Percentiles rank a stretch among this genome's conserved stretches.
phyloP scores from a whole-genome alignment of 2,329 filamentous ascomycete genomes.

The Talaromyces sp. region DNA sequence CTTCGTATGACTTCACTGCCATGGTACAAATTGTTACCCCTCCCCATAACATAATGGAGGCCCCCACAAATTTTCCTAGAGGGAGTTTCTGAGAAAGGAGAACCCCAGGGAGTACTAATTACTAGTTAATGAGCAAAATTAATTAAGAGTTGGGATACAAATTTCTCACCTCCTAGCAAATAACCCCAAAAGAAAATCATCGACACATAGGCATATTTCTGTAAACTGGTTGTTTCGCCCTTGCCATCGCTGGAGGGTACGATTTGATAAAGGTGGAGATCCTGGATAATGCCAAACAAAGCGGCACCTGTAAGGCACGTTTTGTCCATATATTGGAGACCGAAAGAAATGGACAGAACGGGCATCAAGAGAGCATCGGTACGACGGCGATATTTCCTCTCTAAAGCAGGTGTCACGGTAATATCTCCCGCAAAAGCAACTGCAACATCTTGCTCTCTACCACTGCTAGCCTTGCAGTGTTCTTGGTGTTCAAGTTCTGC shows the following conservation, averaged over 20 bases:
- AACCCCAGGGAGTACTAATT: background rate
- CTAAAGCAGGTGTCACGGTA: background rate
- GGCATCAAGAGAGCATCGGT: background rate
- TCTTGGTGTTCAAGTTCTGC: background rate
- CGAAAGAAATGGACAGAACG: background rate
- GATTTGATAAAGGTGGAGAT: constrained; percentile 33
- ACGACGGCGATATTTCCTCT: background rate
- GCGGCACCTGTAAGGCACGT: constrained; percentile 59
- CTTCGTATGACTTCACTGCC: background rate
- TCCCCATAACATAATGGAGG: background rate
- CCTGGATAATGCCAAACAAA: constrained; percentile 59
- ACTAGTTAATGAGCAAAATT: background rate
- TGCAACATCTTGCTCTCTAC: background rate
- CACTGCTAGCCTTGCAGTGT: background rate
- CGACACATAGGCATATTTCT: background rate
- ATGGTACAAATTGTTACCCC: background rate
- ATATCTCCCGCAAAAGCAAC: background rate
- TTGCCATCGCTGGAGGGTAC: background rate
- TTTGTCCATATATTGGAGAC: constrained; percentile 11
- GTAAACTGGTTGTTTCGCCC: background rate
- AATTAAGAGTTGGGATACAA: background rate
- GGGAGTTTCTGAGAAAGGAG: background rate
- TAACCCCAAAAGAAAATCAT: constrained; percentile 3
- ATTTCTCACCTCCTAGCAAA: background rate
- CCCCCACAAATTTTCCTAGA: background rate